Base-by-base conservation (phyloP, 1,284 basidiomycete genomes). In the Polyporus tsugae region DNA sequence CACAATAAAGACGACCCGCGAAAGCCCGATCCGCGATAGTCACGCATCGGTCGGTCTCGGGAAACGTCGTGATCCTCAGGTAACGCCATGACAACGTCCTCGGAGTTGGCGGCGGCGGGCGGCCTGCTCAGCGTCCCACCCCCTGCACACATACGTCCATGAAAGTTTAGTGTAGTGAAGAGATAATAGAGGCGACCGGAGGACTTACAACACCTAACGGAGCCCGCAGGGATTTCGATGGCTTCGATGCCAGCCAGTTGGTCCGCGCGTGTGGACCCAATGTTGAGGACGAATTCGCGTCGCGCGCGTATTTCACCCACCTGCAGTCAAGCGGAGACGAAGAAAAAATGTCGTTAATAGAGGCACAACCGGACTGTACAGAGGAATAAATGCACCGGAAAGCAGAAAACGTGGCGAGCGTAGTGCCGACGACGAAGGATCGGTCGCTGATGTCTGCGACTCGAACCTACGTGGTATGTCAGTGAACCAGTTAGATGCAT, bases 321-420 rank as follows among this genome's bases (percentile, higher is more conserved):
- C 41, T 33, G 22, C n/a, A 22, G 35, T 53, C 17, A 13, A 29
- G 41, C 13, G 35, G 22, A 29, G 22, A 6, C 41, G 15, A 22
- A 35, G 29, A 29, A 29, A 29, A 29, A 29, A 29, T 1, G 29
- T 29, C 2, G 29, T 29, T 29, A 29, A 29, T 29, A 2, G 29
- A 29, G 29, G 29, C 29, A 29, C 29, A 29, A 29, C 29, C 2
- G 2, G 29, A 29, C 29, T 29, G 29, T 29, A 5, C 2, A 22
- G 6, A 17, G 33, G 3, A 25, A 13, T 35, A 3, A 10, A 70
- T 41, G 55, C 73, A 92, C 92, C 95, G 85, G 80, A 92, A 97
- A 1, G 95, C 95, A 9, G 94, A 96, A 80, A 94, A 97, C 0
- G 96, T 98, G 1, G 96, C 95, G 15, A 98, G 86, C 0, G 94